Percentiles rank a stretch among this genome's conserved stretches.
phyloP scores from a whole-genome alignment of 2,329 filamentous ascomycete genomes.

The Ascochyta koolunga region DNA sequence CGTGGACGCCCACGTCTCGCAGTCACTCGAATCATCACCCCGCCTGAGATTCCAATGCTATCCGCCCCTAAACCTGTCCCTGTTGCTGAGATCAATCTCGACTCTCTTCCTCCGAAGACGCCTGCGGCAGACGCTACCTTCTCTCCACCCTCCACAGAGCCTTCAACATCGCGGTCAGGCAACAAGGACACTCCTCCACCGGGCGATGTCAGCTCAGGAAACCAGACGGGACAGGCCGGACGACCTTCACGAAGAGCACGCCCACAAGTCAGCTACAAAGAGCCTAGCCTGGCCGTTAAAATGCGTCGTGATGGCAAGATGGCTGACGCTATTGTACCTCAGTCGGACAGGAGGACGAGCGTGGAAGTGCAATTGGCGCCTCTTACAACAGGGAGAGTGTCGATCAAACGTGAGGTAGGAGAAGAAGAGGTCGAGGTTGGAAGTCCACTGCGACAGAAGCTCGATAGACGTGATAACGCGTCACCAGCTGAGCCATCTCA shows the following conservation, averaged over 20 bases:
- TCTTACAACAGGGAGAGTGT: constrained; percentile 24
- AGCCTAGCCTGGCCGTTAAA: constrained; percentile 56
- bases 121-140: constrained; percentile 48
- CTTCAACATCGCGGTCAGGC: constrained; percentile 46
- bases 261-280: constrained; percentile 56
- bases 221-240: constrained; percentile 40
- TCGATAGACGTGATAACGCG: constrained; percentile 29
- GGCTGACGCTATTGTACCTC: constrained; percentile 51
- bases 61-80: constrained; percentile 29
- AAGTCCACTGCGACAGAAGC: constrained; percentile 47
- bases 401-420: constrained; percentile 37
- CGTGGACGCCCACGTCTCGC: constrained; percentile 32
- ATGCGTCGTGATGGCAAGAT: constrained; percentile 57
- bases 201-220: constrained; percentile 45
- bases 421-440: constrained; percentile 39
- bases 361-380: constrained; percentile 32
- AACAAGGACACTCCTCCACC: constrained; percentile 53
- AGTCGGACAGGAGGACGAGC: constrained; percentile 30
- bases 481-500: constrained; percentile 23
- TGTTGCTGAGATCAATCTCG: constrained; percentile 40
- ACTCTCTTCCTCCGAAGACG: constrained; percentile 49
- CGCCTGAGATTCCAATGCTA: constrained; percentile 27
- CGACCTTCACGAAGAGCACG: constrained; percentile 54
- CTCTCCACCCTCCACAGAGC: constrained; percentile 53
- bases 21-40: constrained; percentile 32